phyloP scores from a whole-genome alignment of 441 rosid genomes.

The Sinapis alba region DNA sequence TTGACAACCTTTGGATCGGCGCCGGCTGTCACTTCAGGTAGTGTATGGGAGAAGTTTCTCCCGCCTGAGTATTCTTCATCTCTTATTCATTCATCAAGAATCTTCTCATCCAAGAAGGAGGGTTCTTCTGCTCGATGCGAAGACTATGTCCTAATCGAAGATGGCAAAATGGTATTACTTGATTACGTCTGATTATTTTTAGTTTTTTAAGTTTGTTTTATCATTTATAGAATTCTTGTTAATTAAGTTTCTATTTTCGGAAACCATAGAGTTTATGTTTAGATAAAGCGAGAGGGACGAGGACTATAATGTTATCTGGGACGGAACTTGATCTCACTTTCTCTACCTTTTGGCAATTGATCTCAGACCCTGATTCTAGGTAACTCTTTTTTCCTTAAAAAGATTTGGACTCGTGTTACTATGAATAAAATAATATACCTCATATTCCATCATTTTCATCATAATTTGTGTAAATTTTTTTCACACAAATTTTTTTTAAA shows the following conservation, averaged over 20 bases:
- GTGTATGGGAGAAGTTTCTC: constrained; percentile 62
- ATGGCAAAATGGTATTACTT: background rate
- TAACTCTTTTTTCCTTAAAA: background rate
- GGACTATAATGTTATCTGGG: constrained; percentile 41
- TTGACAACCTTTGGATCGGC: constrained; percentile 44
- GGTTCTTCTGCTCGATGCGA: background rate
- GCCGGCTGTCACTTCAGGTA: constrained; percentile 50
- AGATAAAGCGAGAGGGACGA: constrained; percentile 42
- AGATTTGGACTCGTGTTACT: no score
- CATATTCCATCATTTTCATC: no score
- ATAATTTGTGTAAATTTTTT: no score
- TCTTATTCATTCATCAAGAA: constrained; percentile 29
- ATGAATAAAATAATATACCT: no score
- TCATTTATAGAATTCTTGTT: background rate
- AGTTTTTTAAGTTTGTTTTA: background rate
- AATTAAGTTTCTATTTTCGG: background rate
- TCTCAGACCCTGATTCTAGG: constrained; percentile 36
- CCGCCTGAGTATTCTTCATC: constrained; percentile 43
- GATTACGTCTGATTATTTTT: background rate
- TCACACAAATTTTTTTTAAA: no score
- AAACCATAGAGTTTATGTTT: constrained; percentile 36
- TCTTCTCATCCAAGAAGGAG: background rate
- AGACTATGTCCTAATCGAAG: background rate
- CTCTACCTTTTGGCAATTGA: constrained; percentile 35
- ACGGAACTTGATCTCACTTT: constrained; percentile 24